Conservation (phyloP, 352 stramenopile species). For the Phytopythium kandeliae region DNA sequence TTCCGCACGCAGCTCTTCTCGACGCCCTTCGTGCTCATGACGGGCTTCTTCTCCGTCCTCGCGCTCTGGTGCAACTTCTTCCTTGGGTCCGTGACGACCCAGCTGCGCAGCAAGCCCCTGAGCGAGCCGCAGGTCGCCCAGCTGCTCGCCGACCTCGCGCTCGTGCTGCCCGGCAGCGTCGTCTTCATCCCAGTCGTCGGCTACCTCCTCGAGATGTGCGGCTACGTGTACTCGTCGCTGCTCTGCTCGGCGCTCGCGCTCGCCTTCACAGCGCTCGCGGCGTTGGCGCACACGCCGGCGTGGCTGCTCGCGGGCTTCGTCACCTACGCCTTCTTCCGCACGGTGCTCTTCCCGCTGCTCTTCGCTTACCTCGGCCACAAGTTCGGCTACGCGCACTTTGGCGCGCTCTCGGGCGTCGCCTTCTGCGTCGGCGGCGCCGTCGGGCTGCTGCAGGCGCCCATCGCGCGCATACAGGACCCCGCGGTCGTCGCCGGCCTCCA, state of each 20-base stretch:
- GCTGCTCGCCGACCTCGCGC: constrained; percentile 44
- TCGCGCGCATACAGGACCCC: constrained; percentile 47
- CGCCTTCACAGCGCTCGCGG: constrained; percentile 37
- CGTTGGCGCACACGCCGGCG: constrained; percentile 24
- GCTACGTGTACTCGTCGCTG: constrained; percentile 51
- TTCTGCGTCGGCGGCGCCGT: constrained; percentile 67
- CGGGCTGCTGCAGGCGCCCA: constrained; percentile 56
- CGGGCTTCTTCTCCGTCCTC: constrained; percentile 66
- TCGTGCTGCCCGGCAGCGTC: constrained; percentile 62
- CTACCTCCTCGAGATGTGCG: constrained; percentile 61
- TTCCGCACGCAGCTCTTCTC: constrained; percentile 61
- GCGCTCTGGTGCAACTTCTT: constrained; percentile 87
- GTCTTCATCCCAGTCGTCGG: constrained; percentile 73
- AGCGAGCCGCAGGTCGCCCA: constrained; percentile 26
- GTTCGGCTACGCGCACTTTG: constrained; percentile 85
- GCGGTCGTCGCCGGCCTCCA: constrained; percentile 37
- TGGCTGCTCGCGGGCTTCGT: constrained; percentile 55
- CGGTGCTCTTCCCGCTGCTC: constrained; percentile 78
- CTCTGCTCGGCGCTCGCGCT: constrained; percentile 35
- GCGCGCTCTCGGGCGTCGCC: constrained; percentile 66
- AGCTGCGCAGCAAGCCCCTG: constrained; percentile 50
- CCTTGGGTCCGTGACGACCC: constrained; percentile 53
- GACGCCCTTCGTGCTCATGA: constrained; percentile 59
- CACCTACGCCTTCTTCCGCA: constrained; percentile 75
- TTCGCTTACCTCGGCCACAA: constrained; percentile 76